Evolutionary conservation across 768 basidiomycete genomes (phyloP), one percentile per base, ranked within the genome.

Genomic region (Tricholoma matsutake): DNA sequence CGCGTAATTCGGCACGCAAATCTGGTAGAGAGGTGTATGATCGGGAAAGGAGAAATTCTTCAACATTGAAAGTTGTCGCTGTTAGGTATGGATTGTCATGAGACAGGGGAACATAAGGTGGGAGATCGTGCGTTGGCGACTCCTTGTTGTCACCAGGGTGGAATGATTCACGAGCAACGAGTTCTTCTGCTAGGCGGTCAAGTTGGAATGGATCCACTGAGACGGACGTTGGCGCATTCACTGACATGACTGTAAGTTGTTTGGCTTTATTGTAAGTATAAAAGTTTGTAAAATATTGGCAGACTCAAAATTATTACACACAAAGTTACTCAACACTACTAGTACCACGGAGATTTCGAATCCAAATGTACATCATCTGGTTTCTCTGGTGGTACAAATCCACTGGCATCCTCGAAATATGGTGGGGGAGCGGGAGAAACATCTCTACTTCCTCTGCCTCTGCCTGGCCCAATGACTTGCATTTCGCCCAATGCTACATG

Each of bases 31-130:
- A 92, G 0, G 89, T 90, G 66, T 92, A 87, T 29, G 89, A 81
- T 51, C 96, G 85, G 11, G 92, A 92, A 45, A 95, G 83, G 3
- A 98, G 84, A 75, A 98, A 98, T 1, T 83, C 81, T 68, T 98
- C 94, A 16, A 92, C 87, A 66, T 91, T 79, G 75, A 96, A 98
- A 1, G 77, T 74, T 28, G 84, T 78, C 0, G 86, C 81, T 2
- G 82, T 83, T 47, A 98, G 81, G 65, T 88, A 85, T 4, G 86
- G 79, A 71, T 96, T 89, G 70, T 83, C 74, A 67, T 96, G 95
- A 3, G 92, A 87, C 56, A 98, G 82, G 52, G 95, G 92, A 6
- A 80, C 69, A 70, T 83, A 83, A 63, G 81, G 75, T 16, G 89
- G 89, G 22, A 92, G 79, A 64, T 85, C 81, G 63, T 80, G 79